Evolutionary conservation across 2,329 filamentous ascomycete genomes (phyloP).

Genomic region (Colletotrichum limetticola): DNA sequence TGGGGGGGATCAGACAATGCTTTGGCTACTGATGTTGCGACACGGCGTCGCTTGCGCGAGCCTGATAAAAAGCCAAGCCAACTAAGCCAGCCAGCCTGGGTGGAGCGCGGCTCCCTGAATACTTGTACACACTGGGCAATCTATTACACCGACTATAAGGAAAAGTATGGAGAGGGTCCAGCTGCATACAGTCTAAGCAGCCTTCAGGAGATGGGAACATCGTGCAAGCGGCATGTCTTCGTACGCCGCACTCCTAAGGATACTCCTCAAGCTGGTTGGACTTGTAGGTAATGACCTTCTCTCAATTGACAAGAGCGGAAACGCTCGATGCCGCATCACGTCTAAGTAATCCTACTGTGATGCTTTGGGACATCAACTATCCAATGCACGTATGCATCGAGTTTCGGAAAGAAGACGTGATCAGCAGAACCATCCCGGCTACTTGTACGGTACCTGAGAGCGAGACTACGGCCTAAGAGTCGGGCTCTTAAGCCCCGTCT

Average conservation of each 20-base stretch:
- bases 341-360: too few relatives aligned
- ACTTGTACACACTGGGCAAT: neutral
- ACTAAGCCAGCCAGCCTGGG: neutral
- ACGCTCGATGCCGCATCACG: too few relatives aligned
- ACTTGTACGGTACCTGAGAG: too few relatives aligned
- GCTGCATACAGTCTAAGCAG: neutral
- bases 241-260: neutral
- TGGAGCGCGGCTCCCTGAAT: too few relatives aligned
- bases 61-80: neutral
- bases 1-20: neutral
- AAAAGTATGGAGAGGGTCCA: neutral
- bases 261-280: neutral
- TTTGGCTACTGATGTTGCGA: neutral
- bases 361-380: too few relatives aligned
- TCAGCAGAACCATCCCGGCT: too few relatives aligned
- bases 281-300: too few relatives aligned
- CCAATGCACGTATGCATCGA: too few relatives aligned
- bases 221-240: neutral
- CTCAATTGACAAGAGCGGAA: too few relatives aligned
- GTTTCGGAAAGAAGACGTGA: too few relatives aligned
- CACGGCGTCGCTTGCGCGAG: neutral
- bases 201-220: neutral
- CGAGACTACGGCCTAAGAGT: too few relatives aligned
- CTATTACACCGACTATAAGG: neutral
- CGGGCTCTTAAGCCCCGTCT: too few relatives aligned